Evolutionary conservation across 1,139 yeast genomes (phyloP), one percentile per base, ranked within the genome.

Genomic region (Yamadazyma conglobata): DNA sequence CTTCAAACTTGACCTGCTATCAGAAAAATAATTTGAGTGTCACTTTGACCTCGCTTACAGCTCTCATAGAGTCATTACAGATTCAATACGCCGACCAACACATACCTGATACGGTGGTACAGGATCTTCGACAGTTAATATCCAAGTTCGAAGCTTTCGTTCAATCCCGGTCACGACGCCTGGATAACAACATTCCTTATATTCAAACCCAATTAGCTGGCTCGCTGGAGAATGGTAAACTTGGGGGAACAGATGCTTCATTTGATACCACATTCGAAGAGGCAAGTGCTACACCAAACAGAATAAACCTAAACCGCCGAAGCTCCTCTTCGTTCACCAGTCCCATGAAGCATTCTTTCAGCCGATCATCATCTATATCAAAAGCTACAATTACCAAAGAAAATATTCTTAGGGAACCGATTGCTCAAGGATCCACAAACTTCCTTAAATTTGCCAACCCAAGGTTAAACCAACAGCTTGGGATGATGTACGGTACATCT

Each of bases 1-100:
- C 17, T 5, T 32, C 36, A 2, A 16, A 21, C 8, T 19, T 35
- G n/a, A 15, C 15, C 4, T 36, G 34, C 12, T 33, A 25, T 25
- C 48, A 43, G 26, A 33, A 33, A 16, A 44, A 42, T 17, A 36
- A 36, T 33, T 20, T 41, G 4, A 32, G 26, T 19, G 25, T 29
- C n/a, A 31, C 38, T 22, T 25, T 43, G 9, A 29, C 30, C 6
- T 32, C 40, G 4, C 27, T 43, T 10, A 21, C 12, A 8, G 15
- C 32, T 8, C 19, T 38, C 12, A 19, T 35, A 3, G 20, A 23
- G 10, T 26, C 35, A 5, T 8, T 38, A 8, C 27, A 30, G 11
- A 6, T 15, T 5, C 28, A 28, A 11, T 29, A 26, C 20, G 10
- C 13, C 10, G 15, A 23, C 5, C 8, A 14, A 9, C 23, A 11